Percentiles rank a stretch among this genome's conserved stretches.
Evolutionary conservation across 805 yeast species (phyloP).

Genomic region (Wickerhamiella shivajii): DNA sequence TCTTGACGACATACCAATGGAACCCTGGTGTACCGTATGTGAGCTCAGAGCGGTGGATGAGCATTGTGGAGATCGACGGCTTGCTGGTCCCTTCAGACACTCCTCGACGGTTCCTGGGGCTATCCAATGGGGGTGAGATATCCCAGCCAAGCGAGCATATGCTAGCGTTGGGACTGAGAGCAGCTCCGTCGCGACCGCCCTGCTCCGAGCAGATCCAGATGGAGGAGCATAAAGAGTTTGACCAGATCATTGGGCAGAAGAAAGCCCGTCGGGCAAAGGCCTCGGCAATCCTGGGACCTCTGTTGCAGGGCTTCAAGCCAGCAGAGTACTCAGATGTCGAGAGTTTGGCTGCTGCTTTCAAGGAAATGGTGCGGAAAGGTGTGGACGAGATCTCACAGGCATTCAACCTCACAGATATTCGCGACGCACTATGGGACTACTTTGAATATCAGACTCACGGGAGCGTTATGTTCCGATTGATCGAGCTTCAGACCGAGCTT

Average conservation of each 20-base stretch:
- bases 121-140: too few species aligned
- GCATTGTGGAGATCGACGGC: constrained; percentile 6
- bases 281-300: constrained; percentile 8
- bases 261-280: constrained; percentile 7
- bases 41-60: constrained; percentile 6
- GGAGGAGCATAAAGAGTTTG: constrained; percentile 6
- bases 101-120: constrained; percentile 1
- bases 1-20: constrained; percentile 7
- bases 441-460: constrained; percentile 8
- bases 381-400: constrained; percentile 14
- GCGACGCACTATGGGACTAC: constrained; percentile 7
- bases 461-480: constrained; percentile 6
- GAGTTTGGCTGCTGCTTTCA: constrained; percentile 1
- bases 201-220: too few species aligned
- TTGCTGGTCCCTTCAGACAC: constrained; percentile 1
- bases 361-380: constrained; percentile 9
- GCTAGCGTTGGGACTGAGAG: too few species aligned
- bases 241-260: constrained; percentile 9
- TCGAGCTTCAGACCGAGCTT: constrained; percentile 1
- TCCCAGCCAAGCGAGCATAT: too few species aligned
- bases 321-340: constrained; percentile 4
- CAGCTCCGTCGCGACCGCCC: not conserved
- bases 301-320: constrained; percentile 2
- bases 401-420: constrained; percentile 8
- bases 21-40: constrained; percentile 10